Percentiles rank a stretch among this genome's conserved stretches.
Conservation (phyloP, 176 grass and related monocot genomes). For the Oryza brachyantha region DNA sequence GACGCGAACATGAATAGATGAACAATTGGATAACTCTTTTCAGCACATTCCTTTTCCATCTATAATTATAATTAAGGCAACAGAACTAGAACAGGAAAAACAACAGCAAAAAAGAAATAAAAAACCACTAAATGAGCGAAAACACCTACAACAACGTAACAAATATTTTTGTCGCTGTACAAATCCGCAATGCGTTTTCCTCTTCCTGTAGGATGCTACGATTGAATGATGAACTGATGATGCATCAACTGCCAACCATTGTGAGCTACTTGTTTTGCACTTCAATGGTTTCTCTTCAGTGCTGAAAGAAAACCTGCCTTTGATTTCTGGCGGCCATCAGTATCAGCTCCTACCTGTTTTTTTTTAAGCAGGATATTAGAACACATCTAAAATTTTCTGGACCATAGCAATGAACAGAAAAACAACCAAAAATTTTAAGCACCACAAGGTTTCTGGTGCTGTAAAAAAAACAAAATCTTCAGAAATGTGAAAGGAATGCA, state of each 20-base stretch:
- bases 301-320: slow-evolving; percentile 53
- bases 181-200: not conserved
- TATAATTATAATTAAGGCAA: not conserved
- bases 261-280: not conserved
- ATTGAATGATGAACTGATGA: not conserved
- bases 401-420: not conserved
- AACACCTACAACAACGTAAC: not conserved
- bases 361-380: not conserved
- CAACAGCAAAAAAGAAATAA: not conserved
- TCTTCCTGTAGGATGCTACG: not conserved
- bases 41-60: not conserved
- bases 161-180: not conserved
- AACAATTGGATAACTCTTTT: not conserved
- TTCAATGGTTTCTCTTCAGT: slow-evolving; percentile 56
- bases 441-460: not conserved
- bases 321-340: slow-evolving; percentile 32
- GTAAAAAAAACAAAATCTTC: not conserved
- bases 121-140: not conserved
- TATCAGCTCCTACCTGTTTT: slow-evolving; percentile 43
- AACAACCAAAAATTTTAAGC: not conserved
- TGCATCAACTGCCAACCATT: not conserved
- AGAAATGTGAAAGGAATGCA: not conserved
- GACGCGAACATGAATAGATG: not conserved
- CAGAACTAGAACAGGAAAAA: not conserved
- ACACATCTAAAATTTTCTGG: not conserved